Evolutionary conservation across 148 eudicot genomes (phyloP).

Genomic region (Rhododendron vialii): DNA sequence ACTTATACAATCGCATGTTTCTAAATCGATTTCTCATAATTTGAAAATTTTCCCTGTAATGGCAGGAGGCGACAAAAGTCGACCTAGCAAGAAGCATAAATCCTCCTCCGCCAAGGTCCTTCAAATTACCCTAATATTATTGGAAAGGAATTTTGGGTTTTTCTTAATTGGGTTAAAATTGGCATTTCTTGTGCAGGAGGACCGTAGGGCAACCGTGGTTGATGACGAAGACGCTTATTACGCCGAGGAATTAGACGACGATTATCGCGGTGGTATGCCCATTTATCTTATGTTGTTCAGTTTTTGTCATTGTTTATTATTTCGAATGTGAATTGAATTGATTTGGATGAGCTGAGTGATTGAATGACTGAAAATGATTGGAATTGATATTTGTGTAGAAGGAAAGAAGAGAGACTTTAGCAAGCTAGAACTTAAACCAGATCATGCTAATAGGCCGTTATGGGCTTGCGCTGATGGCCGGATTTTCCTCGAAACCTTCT

Average conservation of each 20-base stretch:
- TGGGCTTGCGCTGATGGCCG: slow-evolving; percentile 99
- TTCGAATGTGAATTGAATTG: slow-evolving; percentile 1
- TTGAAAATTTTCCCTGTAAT: not conserved
- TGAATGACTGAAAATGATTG: not conserved
- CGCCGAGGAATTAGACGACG: slow-evolving; percentile 51
- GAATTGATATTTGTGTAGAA: slow-evolving; percentile 19
- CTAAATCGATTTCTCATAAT: not conserved
- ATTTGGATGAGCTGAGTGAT: slow-evolving; percentile 4
- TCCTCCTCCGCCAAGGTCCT: slow-evolving; percentile 13
- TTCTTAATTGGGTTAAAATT: not conserved
- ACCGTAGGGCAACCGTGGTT: slow-evolving; percentile 24
- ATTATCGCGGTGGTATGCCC: slow-evolving; percentile 38
- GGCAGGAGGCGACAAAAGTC: slow-evolving; percentile 16
- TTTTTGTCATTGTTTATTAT: not conserved
- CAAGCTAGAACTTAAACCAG: slow-evolving; percentile 85
- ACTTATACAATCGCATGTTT: not conserved
- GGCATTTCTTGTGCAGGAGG: slow-evolving; percentile 31
- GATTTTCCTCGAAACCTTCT: slow-evolving; percentile 93
- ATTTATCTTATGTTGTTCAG: not conserved
- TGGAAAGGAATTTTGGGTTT: not conserved
- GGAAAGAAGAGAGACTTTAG: slow-evolving; percentile 77
- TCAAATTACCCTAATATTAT: not conserved
- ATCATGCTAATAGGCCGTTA: slow-evolving; percentile 81
- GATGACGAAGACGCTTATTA: slow-evolving; percentile 49
- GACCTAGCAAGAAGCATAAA: slow-evolving; percentile 15